A percentile compares a stretch with the other conserved stretches of the same genome.
phyloP scores from a whole-genome alignment of 257 asterid species.

The Solanum arcanum region DNA sequence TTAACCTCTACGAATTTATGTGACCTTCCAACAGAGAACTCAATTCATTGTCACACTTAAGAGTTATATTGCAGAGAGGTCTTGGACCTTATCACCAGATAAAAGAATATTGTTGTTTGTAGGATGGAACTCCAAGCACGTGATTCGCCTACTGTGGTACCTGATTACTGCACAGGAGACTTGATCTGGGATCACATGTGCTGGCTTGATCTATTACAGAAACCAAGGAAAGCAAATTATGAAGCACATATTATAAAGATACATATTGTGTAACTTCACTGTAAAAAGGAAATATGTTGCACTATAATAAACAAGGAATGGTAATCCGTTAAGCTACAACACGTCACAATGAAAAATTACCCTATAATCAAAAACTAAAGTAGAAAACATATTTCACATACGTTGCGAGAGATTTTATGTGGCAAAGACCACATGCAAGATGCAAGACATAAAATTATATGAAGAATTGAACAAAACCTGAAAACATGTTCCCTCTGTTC shows the following conservation, averaged over 20 bases:
- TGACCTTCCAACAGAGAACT: neutral
- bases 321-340: neutral
- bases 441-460: neutral
- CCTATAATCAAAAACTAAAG: neutral
- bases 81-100: conserved; percentile 88
- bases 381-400: neutral
- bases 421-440: neutral
- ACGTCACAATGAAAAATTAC: neutral
- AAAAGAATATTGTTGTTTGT: conserved; percentile 64
- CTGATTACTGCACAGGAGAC: conserved; percentile 81
- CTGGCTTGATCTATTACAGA: conserved; percentile 60
- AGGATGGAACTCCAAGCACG: conserved; percentile 97
- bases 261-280: neutral
- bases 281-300: neutral
- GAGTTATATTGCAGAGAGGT: neutral
- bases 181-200: conserved; percentile 67
- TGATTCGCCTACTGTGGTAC: conserved; percentile 90
- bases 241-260: neutral
- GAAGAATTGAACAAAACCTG: neutral
- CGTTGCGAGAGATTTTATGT: neutral
- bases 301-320: neutral
- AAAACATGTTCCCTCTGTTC: neutral
- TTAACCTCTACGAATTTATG: neutral
- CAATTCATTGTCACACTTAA: neutral
- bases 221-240: neutral